Conservation (phyloP, 257 asterid genomes). For the Petunia axillaris region DNA sequence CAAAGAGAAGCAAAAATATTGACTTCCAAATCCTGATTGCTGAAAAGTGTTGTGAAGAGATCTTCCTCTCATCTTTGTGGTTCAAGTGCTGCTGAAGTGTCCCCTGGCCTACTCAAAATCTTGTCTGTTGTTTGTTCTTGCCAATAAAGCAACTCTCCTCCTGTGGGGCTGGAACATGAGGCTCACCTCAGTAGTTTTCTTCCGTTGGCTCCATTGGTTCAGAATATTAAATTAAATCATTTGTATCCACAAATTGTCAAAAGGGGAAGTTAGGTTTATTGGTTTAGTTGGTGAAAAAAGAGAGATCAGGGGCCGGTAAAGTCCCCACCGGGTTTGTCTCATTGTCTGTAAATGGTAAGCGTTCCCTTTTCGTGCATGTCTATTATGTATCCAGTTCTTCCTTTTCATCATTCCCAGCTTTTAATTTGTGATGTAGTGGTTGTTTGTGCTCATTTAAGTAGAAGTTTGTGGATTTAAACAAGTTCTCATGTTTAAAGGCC, state of each 20-base stretch:
- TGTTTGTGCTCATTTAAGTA: background rate
- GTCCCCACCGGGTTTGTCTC: conserved; percentile 1
- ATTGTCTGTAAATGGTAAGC: conserved; percentile 25
- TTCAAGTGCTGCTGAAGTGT: background rate
- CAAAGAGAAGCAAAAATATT: conserved; percentile 2
- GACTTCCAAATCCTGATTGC: conserved; percentile 5
- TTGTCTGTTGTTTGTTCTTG: background rate
- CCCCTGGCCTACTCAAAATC: background rate
- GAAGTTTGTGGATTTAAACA: background rate
- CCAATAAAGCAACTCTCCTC: background rate
- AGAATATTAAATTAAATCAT: conserved; percentile 3
- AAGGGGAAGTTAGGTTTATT: background rate
- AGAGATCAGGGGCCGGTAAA: conserved; percentile 18
- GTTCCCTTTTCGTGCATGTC: background rate
- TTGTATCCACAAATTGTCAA: conserved; percentile 6
- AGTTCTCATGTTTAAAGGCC: background rate
- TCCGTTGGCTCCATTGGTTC: background rate
- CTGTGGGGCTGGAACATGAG: background rate
- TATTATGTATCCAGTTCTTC: background rate
- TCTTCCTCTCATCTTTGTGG: background rate
- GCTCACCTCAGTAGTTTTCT: background rate
- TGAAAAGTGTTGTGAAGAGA: background rate
- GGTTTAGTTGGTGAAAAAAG: conserved; percentile 16
- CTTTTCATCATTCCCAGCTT: background rate
- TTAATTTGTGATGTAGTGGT: background rate